A percentile compares a stretch with the other conserved stretches of the same genome.
Evolutionary conservation across 495 filamentous ascomycete species (phyloP).

Genomic region (Aspergillus sclerotiicarbonarius): DNA sequence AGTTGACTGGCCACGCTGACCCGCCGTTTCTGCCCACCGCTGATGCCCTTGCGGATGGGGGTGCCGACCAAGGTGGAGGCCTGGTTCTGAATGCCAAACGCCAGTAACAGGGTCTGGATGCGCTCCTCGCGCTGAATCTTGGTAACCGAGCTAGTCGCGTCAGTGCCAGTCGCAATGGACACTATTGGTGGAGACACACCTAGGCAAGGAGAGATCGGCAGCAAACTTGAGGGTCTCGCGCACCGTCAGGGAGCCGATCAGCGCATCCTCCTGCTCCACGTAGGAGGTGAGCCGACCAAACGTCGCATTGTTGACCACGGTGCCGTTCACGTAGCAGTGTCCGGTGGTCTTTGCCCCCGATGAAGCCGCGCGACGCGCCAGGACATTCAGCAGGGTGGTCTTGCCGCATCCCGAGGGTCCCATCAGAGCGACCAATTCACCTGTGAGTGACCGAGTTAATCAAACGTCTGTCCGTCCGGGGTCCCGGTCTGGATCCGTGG

Average conservation of each 20-base stretch:
- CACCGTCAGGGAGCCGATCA: constrained; percentile 76
- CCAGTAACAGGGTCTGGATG: constrained; percentile 54
- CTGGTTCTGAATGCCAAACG: constrained; percentile 64
- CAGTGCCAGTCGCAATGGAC: not conserved
- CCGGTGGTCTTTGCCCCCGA: constrained; percentile 48
- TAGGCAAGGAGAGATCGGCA: constrained; percentile 54
- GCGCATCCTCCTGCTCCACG: constrained; percentile 82
- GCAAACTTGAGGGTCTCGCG: constrained; percentile 75
- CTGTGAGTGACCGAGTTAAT: constrained; percentile 30
- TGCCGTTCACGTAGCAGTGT: constrained; percentile 58
- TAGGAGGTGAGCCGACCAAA: constrained; percentile 59
- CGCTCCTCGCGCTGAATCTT: constrained; percentile 52
- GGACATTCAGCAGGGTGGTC: constrained; percentile 72
- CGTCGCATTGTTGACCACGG: constrained; percentile 23
- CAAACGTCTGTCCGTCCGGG: not conserved
- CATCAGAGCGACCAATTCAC: constrained; percentile 74
- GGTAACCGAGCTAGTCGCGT: constrained; percentile 27
- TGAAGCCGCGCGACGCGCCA: constrained; percentile 58
- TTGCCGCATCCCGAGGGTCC: constrained; percentile 76
- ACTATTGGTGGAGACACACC: constrained; percentile 28
- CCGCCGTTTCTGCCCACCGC: constrained; percentile 76
- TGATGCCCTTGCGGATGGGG: constrained; percentile 74
- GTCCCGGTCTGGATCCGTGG: not conserved
- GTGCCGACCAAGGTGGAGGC: constrained; percentile 70
- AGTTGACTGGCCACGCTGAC: constrained; percentile 76